Percentiles rank a stretch among this genome's conserved stretches.
Conservation (phyloP, 2,329 filamentous ascomycete genomes). For the Chaetomium olivaceum region DNA sequence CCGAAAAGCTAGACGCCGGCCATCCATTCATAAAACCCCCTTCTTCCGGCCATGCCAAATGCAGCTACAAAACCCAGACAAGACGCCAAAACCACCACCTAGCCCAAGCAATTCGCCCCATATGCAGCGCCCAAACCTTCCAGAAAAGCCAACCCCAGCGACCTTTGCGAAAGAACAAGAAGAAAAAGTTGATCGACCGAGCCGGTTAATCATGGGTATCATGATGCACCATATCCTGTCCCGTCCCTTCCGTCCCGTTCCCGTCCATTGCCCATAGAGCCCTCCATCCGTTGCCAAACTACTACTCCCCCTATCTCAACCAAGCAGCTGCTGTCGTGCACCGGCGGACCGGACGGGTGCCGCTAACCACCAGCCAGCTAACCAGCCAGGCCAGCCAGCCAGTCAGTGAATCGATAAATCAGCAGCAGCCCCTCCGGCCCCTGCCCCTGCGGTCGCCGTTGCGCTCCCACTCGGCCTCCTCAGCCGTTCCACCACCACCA, state of each 20-base stretch:
- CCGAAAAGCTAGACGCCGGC: conserved; percentile 1
- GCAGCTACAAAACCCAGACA: not conserved
- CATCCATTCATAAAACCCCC: not conserved
- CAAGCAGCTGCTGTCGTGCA: not conserved
- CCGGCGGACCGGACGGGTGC: not conserved
- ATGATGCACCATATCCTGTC: conserved; percentile 13
- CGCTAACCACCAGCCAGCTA: not conserved
- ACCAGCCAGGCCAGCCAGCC: not conserved
- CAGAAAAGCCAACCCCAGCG: conserved; percentile 2
- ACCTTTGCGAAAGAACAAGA: not conserved
- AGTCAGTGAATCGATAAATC: not conserved
- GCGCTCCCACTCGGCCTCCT: not conserved
- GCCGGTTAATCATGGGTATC: conserved; percentile 18
- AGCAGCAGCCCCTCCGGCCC: conserved; percentile 15
- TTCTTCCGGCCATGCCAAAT: not conserved
- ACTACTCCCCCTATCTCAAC: no score
- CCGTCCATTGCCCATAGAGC: not conserved
- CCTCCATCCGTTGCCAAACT: not conserved
- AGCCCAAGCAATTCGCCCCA: not conserved
- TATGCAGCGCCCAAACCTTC: conserved; percentile 9
- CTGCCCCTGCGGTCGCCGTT: not conserved
- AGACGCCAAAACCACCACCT: not conserved
- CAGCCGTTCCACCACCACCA: conserved; percentile 6
- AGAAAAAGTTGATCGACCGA: conserved; percentile 9
- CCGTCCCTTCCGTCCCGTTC: not conserved